phyloP scores from a whole-genome alignment of 768 basidiomycete genomes.

The Lentinus brumalis region DNA sequence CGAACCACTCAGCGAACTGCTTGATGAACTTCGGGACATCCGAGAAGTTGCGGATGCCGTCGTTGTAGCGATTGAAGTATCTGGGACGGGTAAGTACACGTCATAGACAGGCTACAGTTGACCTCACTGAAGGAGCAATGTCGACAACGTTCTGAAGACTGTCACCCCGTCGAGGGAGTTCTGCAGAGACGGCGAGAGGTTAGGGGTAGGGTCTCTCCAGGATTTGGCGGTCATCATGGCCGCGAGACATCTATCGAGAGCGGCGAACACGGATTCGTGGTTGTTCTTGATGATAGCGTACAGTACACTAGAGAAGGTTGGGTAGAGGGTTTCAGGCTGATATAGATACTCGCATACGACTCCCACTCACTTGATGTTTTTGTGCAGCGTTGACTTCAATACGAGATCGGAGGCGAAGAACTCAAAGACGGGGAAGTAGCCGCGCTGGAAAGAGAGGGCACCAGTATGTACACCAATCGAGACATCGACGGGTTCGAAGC shows the following conservation, averaged over 20 bases:
- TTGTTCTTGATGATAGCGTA: constrained; percentile 20
- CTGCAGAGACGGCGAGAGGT: constrained; percentile 25
- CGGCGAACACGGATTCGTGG: constrained; percentile 41
- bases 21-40: constrained; percentile 24
- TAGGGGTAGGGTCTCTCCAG: constrained; percentile 34
- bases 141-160: constrained; percentile 48
- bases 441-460: constrained; percentile 59
- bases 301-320: constrained; percentile 5
- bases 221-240: constrained; percentile 22
- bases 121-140: constrained; percentile 54
- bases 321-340: background rate
- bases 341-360: background rate
- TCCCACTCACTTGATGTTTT: constrained; percentile 50
- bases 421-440: constrained; percentile 56
- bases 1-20: constrained; percentile 25
- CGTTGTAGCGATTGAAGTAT: constrained; percentile 32
- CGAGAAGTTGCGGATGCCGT: constrained; percentile 24
- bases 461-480: constrained; percentile 31
- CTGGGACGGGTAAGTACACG: constrained; percentile 13
- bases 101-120: too few relatives aligned
- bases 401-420: constrained; percentile 62
- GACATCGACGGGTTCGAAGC: constrained; percentile 44
- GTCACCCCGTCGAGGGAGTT: constrained; percentile 38
- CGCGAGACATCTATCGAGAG: constrained; percentile 44
- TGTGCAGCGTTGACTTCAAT: constrained; percentile 54